Percentiles rank a stretch among this genome's conserved stretches.
Conservation (phyloP, 106 monocot genomes). For the Posidonia australis region DNA sequence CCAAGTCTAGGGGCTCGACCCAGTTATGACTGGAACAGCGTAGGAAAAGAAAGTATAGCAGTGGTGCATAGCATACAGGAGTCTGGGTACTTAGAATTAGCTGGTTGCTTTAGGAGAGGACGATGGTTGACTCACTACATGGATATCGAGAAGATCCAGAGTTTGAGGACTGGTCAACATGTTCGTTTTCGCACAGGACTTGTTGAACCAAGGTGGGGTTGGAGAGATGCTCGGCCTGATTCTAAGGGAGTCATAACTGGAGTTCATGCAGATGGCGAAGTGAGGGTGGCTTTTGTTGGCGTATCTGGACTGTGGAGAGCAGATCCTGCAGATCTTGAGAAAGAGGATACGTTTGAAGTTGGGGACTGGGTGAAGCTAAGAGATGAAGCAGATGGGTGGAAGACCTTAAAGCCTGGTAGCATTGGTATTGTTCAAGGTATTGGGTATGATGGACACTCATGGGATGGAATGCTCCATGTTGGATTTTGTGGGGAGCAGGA, state of each 20-base stretch:
- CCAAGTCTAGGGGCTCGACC: slow-evolving; percentile 59
- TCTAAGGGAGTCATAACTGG: slow-evolving; percentile 75
- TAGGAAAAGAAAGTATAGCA: slow-evolving; percentile 83
- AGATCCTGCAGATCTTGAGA: slow-evolving; percentile 91
- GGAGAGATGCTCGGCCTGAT: slow-evolving; percentile 71
- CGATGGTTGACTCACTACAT: slow-evolving; percentile 82
- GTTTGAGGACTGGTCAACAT: slow-evolving; percentile 63
- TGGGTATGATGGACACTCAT: slow-evolving; percentile 56
- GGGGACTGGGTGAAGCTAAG: slow-evolving; percentile 87
- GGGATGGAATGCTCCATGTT: slow-evolving; percentile 80
- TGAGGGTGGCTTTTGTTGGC: slow-evolving; percentile 73
- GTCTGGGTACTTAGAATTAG: slow-evolving; percentile 82
- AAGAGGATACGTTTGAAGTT: slow-evolving; percentile 70
- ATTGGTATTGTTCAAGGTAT: slow-evolving; percentile 83
- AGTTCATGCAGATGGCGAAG: slow-evolving; percentile 88
- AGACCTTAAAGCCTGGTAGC: slow-evolving; percentile 69
- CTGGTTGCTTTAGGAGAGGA: slow-evolving; percentile 91
- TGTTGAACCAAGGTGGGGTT: slow-evolving; percentile 94
- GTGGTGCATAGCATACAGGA: slow-evolving; percentile 97
- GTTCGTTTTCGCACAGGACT: slow-evolving; percentile 68
- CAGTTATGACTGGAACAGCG: slow-evolving; percentile 83
- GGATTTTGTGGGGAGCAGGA: slow-evolving; percentile 95
- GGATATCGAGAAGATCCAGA: slow-evolving; percentile 82
- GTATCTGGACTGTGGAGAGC: slow-evolving; percentile 68
- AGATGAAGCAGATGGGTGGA: slow-evolving; percentile 40